Evolutionary conservation across 768 basidiomycete species (phyloP), one percentile per base, ranked within the genome.

Genomic region (Mrakia frigida): DNA sequence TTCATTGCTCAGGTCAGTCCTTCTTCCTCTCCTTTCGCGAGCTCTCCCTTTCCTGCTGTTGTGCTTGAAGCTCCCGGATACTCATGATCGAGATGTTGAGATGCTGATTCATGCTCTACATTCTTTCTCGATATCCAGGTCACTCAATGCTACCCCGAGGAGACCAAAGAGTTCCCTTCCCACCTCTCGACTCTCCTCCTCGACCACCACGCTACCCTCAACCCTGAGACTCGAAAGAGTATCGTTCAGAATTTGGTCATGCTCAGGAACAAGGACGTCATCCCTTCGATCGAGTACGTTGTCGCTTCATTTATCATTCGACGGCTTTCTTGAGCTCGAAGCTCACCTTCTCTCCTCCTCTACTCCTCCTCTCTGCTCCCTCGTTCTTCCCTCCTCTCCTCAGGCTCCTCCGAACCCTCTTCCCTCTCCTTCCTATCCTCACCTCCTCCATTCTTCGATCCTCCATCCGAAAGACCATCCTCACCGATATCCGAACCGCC

Each of bases 351-450:
- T 25, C 21, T 39, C 28, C 41, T 43, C 67, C 11, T n/a, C n/a
- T n/a, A n/a, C 10, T 16, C 41, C n/a, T n/a, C n/a, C 50, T 31
- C 69, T 46, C n/a, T 46, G 16, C 35, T n/a, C 31, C 21, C 28
- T 41, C 70, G 11, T 60, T 31, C 65, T 68, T 35, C 39, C 23
- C 70, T 60, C 11, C 14, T 21, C 13, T 50, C 18, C 16, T 21
- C 80, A 99, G 96, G 76, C 88, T 99, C 13, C 87, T 98, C 71
- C 91, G 90, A 82, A 90, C 89, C 1, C 87, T 98, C n/a, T 96
- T 99, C 81, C 96, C 97, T 18, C 88, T 99, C 0, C 89, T 99
- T 0, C 92, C 97, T n/a, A 90, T 92, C 53, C 95, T 94, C 1
- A 91, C 93, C 11, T 96, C 95, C 0, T 88, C 92, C 0, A 83